Evolutionary conservation across 202 grass and related monocot genomes (phyloP).

Genomic region (Zoysia matrella): DNA sequence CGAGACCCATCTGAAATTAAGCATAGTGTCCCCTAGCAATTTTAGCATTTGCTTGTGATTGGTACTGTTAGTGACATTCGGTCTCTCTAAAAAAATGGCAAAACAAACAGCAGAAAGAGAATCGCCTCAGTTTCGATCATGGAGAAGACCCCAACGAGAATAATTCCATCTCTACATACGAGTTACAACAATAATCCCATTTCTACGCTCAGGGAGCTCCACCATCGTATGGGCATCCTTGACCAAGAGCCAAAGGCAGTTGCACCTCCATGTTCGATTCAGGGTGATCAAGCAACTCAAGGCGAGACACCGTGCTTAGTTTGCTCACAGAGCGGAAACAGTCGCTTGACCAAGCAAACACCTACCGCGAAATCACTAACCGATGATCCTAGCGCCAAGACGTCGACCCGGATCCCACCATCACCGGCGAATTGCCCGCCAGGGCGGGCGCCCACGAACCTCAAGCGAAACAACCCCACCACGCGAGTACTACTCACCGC

Average conservation of each 20-base stretch:
- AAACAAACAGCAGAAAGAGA: not conserved
- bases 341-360: constrained; percentile 7
- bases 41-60: no score
- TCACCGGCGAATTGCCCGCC: not conserved
- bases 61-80: no score
- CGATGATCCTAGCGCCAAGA: not conserved
- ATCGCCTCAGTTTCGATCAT: not conserved
- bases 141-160: not conserved
- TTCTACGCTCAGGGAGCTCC: not conserved
- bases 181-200: no score
- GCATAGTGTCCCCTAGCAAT: no score
- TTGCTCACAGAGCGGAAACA: constrained; percentile 1
- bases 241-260: not conserved
- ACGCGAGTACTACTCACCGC: not conserved
- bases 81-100: no score
- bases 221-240: not conserved
- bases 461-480: not conserved
- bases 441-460: not conserved
- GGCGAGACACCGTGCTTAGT: constrained; percentile 4
- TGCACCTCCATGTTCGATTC: constrained; percentile 26
- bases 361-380: not conserved
- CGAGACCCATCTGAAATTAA: no score
- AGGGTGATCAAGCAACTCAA: constrained; percentile 16
- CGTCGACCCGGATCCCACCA: not conserved
- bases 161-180: not conserved